Evolutionary conservation across 495 filamentous ascomycete genomes (phyloP), one percentile per base, ranked within the genome.

Genomic region (Neurospora terricola): DNA sequence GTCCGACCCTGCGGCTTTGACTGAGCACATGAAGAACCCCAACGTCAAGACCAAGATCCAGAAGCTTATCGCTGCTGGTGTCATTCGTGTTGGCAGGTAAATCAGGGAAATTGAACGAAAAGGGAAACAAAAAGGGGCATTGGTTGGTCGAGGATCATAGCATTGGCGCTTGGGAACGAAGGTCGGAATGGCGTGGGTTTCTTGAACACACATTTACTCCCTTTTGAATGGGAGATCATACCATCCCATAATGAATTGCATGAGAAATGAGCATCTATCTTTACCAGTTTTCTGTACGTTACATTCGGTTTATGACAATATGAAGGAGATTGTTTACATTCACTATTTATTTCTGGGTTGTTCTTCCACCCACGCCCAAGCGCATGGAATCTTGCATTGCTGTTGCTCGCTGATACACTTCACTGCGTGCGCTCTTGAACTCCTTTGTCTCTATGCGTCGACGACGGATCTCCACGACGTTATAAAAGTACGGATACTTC

Each of bases 11-110:
- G 90, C 90, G 30, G 94, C 96, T 34, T 86, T 99, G 77, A 90
- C 94, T 76, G 94, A 98, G 78, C 96, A 99, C 83, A 97, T 98
- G 93, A 93, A 91, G 86, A 98, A 97, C 84, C 86, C 91, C 9
- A 87, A 86, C 74, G 92, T 98, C 74, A 87, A 90, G 71, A 88
- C 86, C 74, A 95, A 97, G 86, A 92, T 99, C 72, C 93, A 95
- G 86, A 97, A 97, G 81, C 83, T 98, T 76, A 90, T 96, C 72
- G 93, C 93, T 34, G 94, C 94, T 40, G 96, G 96, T 76, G 94
- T 98, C 34, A 98, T 98, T 78, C 87, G 93, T 54, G 84, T 96
- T 76, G 93, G 94, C 68, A 76, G 85, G 79, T 86, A 79, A 85
- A 70, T 6, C 14, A 27, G 27, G 1, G 4, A 66, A 34, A 66